Evolutionary conservation across 1,139 yeast genomes (phyloP), one percentile per base, ranked within the genome.

Genomic region (Nakaseomyces bracarensis): DNA sequence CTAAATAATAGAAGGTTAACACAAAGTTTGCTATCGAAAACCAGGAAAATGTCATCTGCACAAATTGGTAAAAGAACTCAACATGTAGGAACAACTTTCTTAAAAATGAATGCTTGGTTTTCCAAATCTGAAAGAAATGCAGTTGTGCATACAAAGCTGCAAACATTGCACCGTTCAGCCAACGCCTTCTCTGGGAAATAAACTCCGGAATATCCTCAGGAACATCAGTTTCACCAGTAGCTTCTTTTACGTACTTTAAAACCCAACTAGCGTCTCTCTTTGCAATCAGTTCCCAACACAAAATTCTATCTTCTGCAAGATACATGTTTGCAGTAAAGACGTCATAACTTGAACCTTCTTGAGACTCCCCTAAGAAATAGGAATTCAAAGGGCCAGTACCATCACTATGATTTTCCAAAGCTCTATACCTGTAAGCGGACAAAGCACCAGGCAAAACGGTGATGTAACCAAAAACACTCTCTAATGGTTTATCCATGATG

Each of bases 251-350:
- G 60, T 89, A 89, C 59, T 86, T 86, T 54, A 91, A 70, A 20
- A 91, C 85, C 98, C 98, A 91, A 57, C 79, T 82, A 40, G 86
- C 91, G 47, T 79, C 75, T 52, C 71, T 74, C 57, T 91, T 89
- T 4, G 97, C 95, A 10, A 91, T 93, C 44, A 91, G 71, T 63
- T 91, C 98, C 96, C 97, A 91, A 65, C 97, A 91, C 49, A 91
- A 67, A 53, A 91, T 89, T 68, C 98, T 81, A 65, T 91, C 98
- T 66, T 91, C 98, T 0, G 98, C 98, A 46, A 91, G 70, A 58
- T 91, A 91, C 97, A 91, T 91, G 61, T 91, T 91, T 3, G 96
- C 95, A 39, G 93, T 87, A 58, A 91, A 91, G 45, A 91, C 89
- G 54, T 86, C 93, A 30, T 78, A 72, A 38, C 71, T 69, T 30